Conservation (phyloP, 176 grass and related monocot genomes). For the Musa acuminata region DNA sequence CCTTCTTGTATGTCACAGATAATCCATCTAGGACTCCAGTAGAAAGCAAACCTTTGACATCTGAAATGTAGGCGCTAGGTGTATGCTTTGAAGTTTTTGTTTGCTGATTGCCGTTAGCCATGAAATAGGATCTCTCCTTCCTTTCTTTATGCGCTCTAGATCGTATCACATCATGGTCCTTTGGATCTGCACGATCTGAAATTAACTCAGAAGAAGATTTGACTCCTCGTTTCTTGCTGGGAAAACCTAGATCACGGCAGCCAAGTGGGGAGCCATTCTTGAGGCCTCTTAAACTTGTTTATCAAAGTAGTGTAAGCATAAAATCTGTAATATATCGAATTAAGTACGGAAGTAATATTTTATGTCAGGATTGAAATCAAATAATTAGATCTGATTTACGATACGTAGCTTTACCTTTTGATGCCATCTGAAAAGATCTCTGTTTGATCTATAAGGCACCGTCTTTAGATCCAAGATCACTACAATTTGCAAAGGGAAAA, state of each 20-base stretch:
- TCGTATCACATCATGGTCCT: neutral
- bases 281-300: neutral
- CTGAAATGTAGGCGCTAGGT: constrained; percentile 39
- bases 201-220: neutral
- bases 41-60: constrained; percentile 54
- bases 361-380: too few relatives aligned
- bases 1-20: constrained; percentile 47
- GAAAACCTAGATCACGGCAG: too few relatives aligned
- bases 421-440: too few relatives aligned
- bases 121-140: neutral
- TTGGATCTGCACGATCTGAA: neutral
- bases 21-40: constrained; percentile 83
- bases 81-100: constrained; percentile 27
- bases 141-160: neutral
- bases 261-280: too few relatives aligned
- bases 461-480: too few relatives aligned
- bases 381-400: too few relatives aligned
- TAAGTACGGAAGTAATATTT: too few relatives aligned
- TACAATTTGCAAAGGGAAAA: too few relatives aligned
- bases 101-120: neutral
- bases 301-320: neutral
- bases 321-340: too few relatives aligned
- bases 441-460: too few relatives aligned
- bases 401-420: too few relatives aligned
- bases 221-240: neutral